Evolutionary conservation across 108 stramenopile genomes (phyloP).

Genomic region (Nitzschia palea): DNA sequence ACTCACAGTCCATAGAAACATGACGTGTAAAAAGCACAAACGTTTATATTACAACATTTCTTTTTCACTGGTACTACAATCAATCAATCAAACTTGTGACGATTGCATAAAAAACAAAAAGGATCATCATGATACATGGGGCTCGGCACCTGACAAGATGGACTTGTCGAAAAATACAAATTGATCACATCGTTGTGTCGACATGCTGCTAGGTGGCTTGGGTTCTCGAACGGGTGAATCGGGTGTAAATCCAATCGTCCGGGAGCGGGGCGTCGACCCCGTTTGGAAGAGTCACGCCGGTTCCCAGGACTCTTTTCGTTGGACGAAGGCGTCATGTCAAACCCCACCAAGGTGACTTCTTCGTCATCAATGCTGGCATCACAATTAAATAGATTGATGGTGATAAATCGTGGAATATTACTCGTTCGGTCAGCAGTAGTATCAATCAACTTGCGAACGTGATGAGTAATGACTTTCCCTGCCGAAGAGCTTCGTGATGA

Average conservation of each 20-base stretch:
- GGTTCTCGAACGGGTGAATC: not conserved
- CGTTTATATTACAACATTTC: too few relatives aligned
- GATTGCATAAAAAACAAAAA: too few relatives aligned
- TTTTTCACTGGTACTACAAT: too few relatives aligned
- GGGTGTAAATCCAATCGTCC: constrained; percentile 5
- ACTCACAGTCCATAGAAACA: too few relatives aligned
- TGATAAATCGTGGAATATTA: not conserved
- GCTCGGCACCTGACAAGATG: too few relatives aligned
- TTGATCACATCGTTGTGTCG: not conserved
- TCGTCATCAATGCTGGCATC: constrained; percentile 6
- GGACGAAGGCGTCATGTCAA: not conserved
- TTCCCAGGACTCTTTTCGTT: not conserved
- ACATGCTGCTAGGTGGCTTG: not conserved
- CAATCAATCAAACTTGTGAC: too few relatives aligned
- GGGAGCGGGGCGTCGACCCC: constrained; percentile 12
- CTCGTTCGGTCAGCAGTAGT: not conserved
- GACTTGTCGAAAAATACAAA: not conserved
- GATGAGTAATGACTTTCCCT: not conserved
- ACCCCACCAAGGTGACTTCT: constrained; percentile 1
- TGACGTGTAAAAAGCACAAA: too few relatives aligned
- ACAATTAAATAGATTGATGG: not conserved
- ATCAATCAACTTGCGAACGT: not conserved
- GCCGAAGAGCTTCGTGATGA: not conserved
- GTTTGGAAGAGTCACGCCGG: not conserved
- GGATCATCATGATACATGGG: too few relatives aligned